Evolutionary conservation across 179 eudicot species (phyloP), one percentile per base, ranked within the genome.

Genomic region (Beta corolliflora): DNA sequence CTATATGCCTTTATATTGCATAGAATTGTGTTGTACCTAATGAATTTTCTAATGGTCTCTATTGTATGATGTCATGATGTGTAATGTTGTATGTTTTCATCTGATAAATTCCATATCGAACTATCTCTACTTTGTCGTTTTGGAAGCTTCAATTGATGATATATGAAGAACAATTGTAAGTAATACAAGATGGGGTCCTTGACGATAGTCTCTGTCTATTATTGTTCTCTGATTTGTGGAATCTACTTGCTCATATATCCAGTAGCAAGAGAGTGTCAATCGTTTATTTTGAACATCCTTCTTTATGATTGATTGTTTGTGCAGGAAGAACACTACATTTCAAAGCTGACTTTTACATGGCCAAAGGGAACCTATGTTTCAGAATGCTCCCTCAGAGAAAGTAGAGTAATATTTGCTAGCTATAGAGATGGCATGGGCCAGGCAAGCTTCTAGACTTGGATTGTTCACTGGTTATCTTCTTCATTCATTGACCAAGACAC

Each of bases 321-420:
- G 75, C 85, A 79, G 85, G 85, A 83, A 67, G 82, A 83, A 60
- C 85, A 83, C 58, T 83, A 83, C 19, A 54, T 75, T 59, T 75
- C 82, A 41, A 69, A 36, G 76, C 80, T 79, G 59, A 69, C 59
- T 68, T 83, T 83, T 64, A 59, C 78, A 60, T 83, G 85, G 85
- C 82, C 85, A 60, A 82, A 83, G 77, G 73, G 68, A 44, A n/a
- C 53, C 16, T 3, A 70, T 59, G 65, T n/a, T 83, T 45, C 69
- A 21, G 66, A 70, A 31, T 58, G 66, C 13, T 59, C 81, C 64
- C 56, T 63, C 19, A 66, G 60, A 73, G 61, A 52, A 58, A 79
- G 80, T 82, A 79, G 80, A 59, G 77, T 69, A 3, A 68, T 83
- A 50, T 79, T 83, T 68, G 85, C 77, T 68, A 79, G 85, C 60